A percentile compares a stretch with the other conserved stretches of the same genome.
Conservation (phyloP, 192 early-diverging fungal genomes). For the Chytriomyces sp. region DNA sequence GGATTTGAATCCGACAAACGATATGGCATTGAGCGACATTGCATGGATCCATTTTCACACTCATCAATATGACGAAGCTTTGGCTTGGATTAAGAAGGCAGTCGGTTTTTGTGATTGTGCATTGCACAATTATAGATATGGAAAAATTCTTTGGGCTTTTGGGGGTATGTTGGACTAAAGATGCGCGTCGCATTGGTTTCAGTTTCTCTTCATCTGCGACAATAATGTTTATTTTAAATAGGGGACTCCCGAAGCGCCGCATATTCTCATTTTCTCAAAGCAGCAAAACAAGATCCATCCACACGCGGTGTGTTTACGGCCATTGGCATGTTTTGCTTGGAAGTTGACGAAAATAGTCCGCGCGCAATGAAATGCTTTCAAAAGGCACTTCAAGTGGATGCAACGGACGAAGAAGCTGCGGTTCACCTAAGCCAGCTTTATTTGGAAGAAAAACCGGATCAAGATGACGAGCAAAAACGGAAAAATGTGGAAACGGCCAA, state of each 20-base stretch:
- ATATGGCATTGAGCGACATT: constrained; percentile 14
- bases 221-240: background rate
- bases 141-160: constrained; percentile 77
- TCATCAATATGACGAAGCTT: background rate
- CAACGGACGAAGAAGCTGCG: constrained; percentile 70
- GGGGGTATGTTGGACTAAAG: constrained; percentile 54
- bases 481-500: constrained; percentile 55
- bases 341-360: constrained; percentile 64
- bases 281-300: constrained; percentile 72
- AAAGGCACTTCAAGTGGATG: constrained; percentile 76
- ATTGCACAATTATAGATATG: constrained; percentile 68
- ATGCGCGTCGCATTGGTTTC: background rate
- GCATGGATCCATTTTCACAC: constrained; percentile 22
- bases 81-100: background rate
- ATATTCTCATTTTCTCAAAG: constrained; percentile 69
- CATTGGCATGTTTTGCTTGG: constrained; percentile 81
- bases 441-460: constrained; percentile 48
- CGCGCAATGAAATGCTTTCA: constrained; percentile 84
- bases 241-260: constrained; percentile 26
- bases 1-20: constrained; percentile 1
- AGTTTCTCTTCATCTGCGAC: constrained; percentile 12
- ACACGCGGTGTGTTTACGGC: constrained; percentile 70
- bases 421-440: constrained; percentile 69
- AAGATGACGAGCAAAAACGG: constrained; percentile 54
- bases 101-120: constrained; percentile 44